Evolutionary conservation across 139 green algal species (phyloP), one percentile per base, ranked within the genome.

Genomic region (Nannochloris sp.): DNA sequence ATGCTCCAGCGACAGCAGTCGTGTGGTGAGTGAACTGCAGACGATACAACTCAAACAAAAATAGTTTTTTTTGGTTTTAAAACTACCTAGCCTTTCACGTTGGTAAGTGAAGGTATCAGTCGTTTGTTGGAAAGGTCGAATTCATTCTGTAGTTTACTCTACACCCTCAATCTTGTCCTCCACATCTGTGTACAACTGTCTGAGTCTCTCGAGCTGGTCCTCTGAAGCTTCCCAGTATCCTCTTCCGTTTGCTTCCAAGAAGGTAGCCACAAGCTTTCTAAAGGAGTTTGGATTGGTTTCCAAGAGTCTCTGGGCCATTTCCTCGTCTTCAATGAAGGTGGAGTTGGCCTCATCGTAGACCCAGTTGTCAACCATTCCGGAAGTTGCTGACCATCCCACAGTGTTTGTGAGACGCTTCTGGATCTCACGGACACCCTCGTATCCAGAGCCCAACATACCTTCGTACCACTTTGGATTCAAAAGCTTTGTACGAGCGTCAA

Each of bases 381-480:
- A 82, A 26, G 93, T 99, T 44, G 93, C 93, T 12, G 80, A 92
- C 93, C 93, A 99, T 70, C 93, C 93, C 84, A 99, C 91, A 56
- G 93, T 99, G 86, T 99, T 99, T 74, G 91, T 98, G 48, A 99
- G 78, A 56, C 93, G 87, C 88, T 99, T 99, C 88, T 99, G 94
- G 74, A 99, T 98, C 86, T 99, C 93, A 20, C 93, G 79, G 66
- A 97, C 93, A 49, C 93, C 93, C 82, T 99, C 93, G 73, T 99
- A 99, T 30, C 93, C 93, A 53, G 63, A 84, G 63, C 51, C 56
- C 43, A 98, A 68, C 92, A 98, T 97, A 88, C 66, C 92, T 83
- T 98, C 92, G 64, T 98, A 98, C 93, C 93, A 99, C 87, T 99
- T 99, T 70, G 93, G 93, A 85, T 99, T 99, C 30, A 99, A 84